phyloP scores from a whole-genome alignment of 345 rosid species.

The Durio zibethinus region DNA sequence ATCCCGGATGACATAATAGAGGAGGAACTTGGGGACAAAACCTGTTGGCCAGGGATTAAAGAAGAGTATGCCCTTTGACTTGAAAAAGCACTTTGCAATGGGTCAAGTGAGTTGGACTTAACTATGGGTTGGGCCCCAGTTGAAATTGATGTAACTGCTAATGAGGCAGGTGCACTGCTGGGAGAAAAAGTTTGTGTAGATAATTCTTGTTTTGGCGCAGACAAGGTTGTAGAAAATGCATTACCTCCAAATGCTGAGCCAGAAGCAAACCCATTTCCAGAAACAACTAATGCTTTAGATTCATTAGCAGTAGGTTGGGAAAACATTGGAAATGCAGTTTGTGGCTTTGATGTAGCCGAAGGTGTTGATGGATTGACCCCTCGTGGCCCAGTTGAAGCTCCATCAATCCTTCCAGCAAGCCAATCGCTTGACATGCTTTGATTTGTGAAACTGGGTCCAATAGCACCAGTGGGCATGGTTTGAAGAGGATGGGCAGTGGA shows the following conservation, averaged over 20 bases:
- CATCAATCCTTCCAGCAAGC: slow-evolving; percentile 50
- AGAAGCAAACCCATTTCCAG: slow-evolving; percentile 58
- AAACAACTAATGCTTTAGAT: slow-evolving; percentile 46
- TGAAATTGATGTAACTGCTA: slow-evolving; percentile 50
- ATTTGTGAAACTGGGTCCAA: slow-evolving; percentile 37
- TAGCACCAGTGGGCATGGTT: slow-evolving; percentile 26
- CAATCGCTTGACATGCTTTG: slow-evolving; percentile 49
- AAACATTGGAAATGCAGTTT: slow-evolving; percentile 33
- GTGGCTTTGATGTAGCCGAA: slow-evolving; percentile 38
- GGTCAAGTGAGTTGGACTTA: slow-evolving; percentile 59
- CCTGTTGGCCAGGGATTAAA: slow-evolving; percentile 42
- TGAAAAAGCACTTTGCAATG: slow-evolving; percentile 67
- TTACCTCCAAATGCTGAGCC: slow-evolving; percentile 50
- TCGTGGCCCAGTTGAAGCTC: slow-evolving; percentile 43
- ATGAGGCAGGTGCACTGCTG: slow-evolving; percentile 32
- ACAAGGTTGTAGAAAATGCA: slow-evolving; percentile 47
- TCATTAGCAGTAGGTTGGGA: slow-evolving; percentile 34
- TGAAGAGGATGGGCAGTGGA: slow-evolving; percentile 44
- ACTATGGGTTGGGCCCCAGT: slow-evolving; percentile 46
- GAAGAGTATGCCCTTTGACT: slow-evolving; percentile 46
- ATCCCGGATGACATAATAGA: slow-evolving; percentile 44
- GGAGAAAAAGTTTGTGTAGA: slow-evolving; percentile 41
- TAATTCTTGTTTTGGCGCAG: slow-evolving; percentile 49
- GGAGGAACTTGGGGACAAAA: slow-evolving; percentile 53
- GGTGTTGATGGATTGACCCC: slow-evolving; percentile 38